Evolutionary conservation across 139 green algal species (phyloP).

Genomic region (Nannochloris sp.): DNA sequence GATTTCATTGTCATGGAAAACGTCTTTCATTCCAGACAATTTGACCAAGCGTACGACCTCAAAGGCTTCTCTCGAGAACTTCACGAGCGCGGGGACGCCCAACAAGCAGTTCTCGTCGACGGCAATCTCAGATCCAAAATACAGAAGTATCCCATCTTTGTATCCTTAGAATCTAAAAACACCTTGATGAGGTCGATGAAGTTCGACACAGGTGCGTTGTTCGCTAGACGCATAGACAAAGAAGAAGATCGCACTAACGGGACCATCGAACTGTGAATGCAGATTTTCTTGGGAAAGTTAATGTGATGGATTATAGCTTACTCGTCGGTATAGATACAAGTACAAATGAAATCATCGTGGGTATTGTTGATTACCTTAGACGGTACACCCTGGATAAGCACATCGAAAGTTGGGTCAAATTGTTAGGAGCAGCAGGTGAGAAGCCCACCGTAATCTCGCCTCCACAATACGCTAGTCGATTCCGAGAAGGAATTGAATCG

Average conservation of each 20-base stretch:
- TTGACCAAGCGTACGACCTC: constrained; percentile 83
- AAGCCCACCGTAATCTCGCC: constrained; percentile 92
- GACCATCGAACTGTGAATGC: constrained; percentile 66
- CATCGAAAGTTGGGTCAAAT: constrained; percentile 96
- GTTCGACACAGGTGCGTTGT: neutral
- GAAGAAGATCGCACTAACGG: constrained; percentile 23
- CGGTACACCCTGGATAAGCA: constrained; percentile 98
- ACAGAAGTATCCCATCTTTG: constrained; percentile 53
- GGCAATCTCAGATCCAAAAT: constrained; percentile 79
- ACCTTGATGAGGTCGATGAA: neutral
- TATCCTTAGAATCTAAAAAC: constrained; percentile 29
- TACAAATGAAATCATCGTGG: constrained; percentile 63
- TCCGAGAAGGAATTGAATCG: constrained; percentile 44
- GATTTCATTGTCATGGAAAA: constrained; percentile 95
- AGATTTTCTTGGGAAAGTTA: constrained; percentile 68
- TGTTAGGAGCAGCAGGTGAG: constrained; percentile 63
- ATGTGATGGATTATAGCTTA: constrained; percentile 97
- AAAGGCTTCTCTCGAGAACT: constrained; percentile 63
- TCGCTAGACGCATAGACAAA: neutral
- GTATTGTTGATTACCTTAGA: constrained; percentile 92
- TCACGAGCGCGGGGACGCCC: constrained; percentile 22
- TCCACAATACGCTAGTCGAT: constrained; percentile 85
- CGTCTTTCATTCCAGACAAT: constrained; percentile 73
- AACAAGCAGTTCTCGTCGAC: constrained; percentile 74
- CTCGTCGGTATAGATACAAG: constrained; percentile 69